phyloP scores from a whole-genome alignment of 768 basidiomycete genomes.

The Crassisporium funariophilum region DNA sequence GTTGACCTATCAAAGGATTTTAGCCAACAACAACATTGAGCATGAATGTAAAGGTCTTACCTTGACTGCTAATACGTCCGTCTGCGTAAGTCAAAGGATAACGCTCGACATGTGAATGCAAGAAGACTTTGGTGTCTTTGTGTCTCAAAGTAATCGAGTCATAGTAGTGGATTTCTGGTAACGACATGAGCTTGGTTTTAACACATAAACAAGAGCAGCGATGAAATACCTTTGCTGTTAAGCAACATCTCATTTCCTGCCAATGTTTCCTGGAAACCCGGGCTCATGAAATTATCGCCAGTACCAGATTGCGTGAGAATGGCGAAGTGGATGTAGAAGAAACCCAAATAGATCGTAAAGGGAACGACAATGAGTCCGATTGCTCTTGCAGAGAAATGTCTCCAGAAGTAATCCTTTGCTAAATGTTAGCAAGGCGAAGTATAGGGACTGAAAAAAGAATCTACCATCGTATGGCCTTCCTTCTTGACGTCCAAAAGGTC shows the following conservation, averaged over 20 bases:
- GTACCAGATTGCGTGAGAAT: constrained; percentile 87
- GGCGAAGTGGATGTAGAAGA: constrained; percentile 95
- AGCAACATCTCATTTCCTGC: constrained; percentile 88
- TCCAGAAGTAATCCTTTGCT: constrained; percentile 82
- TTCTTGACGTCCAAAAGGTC: constrained; percentile 85
- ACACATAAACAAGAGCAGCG: no score
- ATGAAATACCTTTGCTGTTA: constrained; percentile 81
- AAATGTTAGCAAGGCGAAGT: not conserved
- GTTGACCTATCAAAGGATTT: constrained; percentile 65
- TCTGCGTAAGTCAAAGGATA: constrained; percentile 97
- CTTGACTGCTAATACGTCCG: constrained; percentile 93
- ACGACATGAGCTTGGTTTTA: not conserved
- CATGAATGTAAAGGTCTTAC: constrained; percentile 34
- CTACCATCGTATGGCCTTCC: constrained; percentile 73
- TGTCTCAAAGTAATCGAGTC: constrained; percentile 88
- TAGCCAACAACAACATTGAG: constrained; percentile 2
- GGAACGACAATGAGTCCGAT: constrained; percentile 88
- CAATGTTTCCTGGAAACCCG: constrained; percentile 96
- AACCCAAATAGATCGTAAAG: constrained; percentile 85
- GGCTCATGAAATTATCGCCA: constrained; percentile 97
- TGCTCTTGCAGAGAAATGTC: constrained; percentile 85
- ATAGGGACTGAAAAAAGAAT: constrained; percentile 10
- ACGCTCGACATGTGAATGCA: constrained; percentile 89
- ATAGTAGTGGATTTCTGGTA: constrained; percentile 89
- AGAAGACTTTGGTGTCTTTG: constrained; percentile 89